Conservation (phyloP, 768 basidiomycete genomes). For the Russula emetica region DNA sequence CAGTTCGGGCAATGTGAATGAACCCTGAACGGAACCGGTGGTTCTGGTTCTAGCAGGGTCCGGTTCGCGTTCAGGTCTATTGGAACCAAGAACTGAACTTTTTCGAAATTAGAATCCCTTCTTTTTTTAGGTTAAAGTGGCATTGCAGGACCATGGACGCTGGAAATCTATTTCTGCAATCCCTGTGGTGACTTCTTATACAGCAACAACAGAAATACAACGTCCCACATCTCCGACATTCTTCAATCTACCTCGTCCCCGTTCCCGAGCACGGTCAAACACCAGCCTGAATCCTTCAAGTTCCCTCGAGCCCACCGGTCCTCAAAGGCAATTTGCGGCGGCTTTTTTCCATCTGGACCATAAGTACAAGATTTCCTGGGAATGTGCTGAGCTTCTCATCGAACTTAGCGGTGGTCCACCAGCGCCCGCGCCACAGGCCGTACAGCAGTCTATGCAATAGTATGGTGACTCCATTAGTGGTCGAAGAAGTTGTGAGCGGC, state of each 20-base stretch:
- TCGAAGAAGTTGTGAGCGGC: conserved; percentile 53
- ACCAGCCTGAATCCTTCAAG: conserved; percentile 47
- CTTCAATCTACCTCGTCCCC: conserved; percentile 44
- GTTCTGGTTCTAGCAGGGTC: too few relatives aligned
- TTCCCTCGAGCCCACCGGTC: conserved; percentile 21
- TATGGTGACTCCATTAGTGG: conserved; percentile 33
- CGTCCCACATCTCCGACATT: conserved; percentile 50
- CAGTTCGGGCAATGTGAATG: too few relatives aligned
- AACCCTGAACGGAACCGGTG: too few relatives aligned
- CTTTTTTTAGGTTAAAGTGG: too few relatives aligned
- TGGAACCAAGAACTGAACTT: too few relatives aligned
- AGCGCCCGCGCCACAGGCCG: conserved; percentile 32
- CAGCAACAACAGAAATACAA: too few relatives aligned
- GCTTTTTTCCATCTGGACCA: conserved; percentile 61
- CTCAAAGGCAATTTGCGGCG: conserved; percentile 53
- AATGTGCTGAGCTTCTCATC: conserved; percentile 82
- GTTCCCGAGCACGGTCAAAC: conserved; percentile 51
- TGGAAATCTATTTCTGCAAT: too few relatives aligned
- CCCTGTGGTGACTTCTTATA: too few relatives aligned
- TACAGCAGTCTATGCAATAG: conserved; percentile 35
- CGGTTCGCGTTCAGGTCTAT: too few relatives aligned
- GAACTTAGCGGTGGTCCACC: conserved; percentile 69
- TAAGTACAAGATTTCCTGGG: conserved; percentile 83
- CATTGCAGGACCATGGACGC: too few relatives aligned
- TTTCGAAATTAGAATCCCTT: too few relatives aligned